Percentiles rank a stretch among this genome's conserved stretches.
These are phyloP conservation scores for Glycine tomentella DNA, from an alignment of 306 rosid genomes.

Conservation along the genomic window DNA sequence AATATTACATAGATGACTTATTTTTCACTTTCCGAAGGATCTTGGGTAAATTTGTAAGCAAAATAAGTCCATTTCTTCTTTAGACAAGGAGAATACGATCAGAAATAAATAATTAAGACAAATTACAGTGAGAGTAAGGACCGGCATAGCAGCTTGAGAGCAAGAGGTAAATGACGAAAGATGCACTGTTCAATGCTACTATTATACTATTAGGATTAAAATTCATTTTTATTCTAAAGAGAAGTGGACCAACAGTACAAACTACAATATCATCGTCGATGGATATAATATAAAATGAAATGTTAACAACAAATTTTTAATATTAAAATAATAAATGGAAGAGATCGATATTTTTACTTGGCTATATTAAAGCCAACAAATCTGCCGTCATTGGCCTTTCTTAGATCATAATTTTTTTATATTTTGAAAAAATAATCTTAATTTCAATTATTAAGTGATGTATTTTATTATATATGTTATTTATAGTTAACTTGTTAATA, in stretches of 20 bases:
- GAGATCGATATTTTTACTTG: no score
- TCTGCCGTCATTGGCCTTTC: no score
- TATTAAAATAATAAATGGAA: no score
- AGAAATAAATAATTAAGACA: neutral
- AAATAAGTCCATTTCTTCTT: conserved; percentile 22
- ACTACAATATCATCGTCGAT: no score
- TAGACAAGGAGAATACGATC: conserved; percentile 1
- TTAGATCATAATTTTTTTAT: no score
- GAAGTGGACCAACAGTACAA: neutral
- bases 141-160: neutral
- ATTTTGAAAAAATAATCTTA: no score
- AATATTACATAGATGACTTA: neutral
- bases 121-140: neutral
- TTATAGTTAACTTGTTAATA: no score
- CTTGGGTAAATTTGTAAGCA: neutral
- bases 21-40: conserved; percentile 30
- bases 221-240: neutral
- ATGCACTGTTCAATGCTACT: neutral
- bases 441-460: no score
- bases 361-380: no score
- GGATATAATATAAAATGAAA: no score
- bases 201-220: neutral
- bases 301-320: no score
- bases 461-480: no score
- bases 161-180: neutral